phyloP scores from a whole-genome alignment of 2,329 filamentous ascomycete species.

The Epichloe glyceriae region DNA sequence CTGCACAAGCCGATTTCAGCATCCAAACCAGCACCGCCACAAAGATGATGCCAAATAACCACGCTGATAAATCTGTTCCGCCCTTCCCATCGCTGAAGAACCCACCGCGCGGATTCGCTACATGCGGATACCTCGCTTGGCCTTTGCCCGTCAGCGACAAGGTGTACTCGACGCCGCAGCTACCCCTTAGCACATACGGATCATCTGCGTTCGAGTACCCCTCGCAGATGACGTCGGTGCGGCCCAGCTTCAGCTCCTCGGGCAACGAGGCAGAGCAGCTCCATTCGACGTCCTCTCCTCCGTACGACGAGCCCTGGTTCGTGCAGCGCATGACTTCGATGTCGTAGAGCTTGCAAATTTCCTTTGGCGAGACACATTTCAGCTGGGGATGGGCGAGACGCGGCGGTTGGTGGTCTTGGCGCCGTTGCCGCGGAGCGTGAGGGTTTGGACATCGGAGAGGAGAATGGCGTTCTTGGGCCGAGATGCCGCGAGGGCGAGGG shows the following conservation, averaged over 20 bases:
- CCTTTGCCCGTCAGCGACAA: slow-evolving; percentile 67
- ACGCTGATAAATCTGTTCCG: slow-evolving; percentile 21
- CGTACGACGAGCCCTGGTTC: slow-evolving; percentile 73
- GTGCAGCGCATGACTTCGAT: slow-evolving; percentile 80
- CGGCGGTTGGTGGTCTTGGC: slow-evolving; percentile 64
- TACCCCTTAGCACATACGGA: slow-evolving; percentile 77
- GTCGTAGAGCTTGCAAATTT: slow-evolving; percentile 54
- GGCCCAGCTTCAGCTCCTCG: slow-evolving; percentile 55
- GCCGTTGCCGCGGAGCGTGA: slow-evolving; percentile 58
- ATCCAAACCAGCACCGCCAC: slow-evolving; percentile 48
- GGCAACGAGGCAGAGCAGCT: slow-evolving; percentile 58
- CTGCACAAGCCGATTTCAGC: slow-evolving; percentile 38
- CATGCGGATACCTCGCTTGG: slow-evolving; percentile 52
- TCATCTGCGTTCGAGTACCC: slow-evolving; percentile 70
- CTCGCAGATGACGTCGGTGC: slow-evolving; percentile 85
- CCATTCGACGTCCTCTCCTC: slow-evolving; percentile 76
- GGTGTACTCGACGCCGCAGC: slow-evolving; percentile 84
- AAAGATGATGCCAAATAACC: slow-evolving; percentile 51
- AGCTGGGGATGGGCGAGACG: slow-evolving; percentile 63
- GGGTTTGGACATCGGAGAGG: slow-evolving; percentile 52
- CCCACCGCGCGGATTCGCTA: slow-evolving; percentile 26
- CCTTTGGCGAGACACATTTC: slow-evolving; percentile 55
- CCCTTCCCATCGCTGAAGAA: slow-evolving; percentile 21
- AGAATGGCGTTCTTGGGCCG: slow-evolving; percentile 39
- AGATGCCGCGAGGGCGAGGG: slow-evolving; percentile 15